Conservation (phyloP, 305 asterid genomes). For the Fraxinus velutina region DNA sequence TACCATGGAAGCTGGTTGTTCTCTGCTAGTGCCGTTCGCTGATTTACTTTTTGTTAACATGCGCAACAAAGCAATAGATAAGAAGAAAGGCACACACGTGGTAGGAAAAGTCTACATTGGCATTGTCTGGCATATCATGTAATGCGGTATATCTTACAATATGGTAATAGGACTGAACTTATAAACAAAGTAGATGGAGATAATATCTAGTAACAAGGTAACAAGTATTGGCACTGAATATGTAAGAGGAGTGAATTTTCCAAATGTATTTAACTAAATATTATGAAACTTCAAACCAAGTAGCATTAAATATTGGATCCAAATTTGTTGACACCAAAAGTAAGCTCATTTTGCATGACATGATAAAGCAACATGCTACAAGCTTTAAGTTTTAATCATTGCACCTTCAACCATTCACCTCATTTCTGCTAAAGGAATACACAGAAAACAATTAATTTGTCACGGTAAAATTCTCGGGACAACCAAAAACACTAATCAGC, state of each 20-base stretch:
- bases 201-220: neutral
- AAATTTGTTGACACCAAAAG: neutral
- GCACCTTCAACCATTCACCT: neutral
- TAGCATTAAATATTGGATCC: neutral
- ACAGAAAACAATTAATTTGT: neutral
- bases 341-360: neutral
- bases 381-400: neutral
- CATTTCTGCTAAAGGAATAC: neutral
- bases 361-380: neutral
- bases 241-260: neutral
- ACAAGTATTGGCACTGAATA: neutral
- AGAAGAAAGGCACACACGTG: neutral
- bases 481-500: neutral
- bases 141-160: neutral
- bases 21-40: conserved; percentile 55
- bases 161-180: neutral
- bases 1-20: conserved; percentile 54
- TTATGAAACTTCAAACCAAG: neutral
- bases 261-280: neutral
- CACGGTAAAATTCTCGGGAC: neutral
- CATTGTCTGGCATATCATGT: neutral
- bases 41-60: conserved; percentile 61
- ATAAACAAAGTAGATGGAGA: neutral
- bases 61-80: conserved; percentile 3
- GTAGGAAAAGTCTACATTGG: neutral